Conservation (phyloP, 2,329 filamentous ascomycete species). For the Colletotrichum tofieldiae region DNA sequence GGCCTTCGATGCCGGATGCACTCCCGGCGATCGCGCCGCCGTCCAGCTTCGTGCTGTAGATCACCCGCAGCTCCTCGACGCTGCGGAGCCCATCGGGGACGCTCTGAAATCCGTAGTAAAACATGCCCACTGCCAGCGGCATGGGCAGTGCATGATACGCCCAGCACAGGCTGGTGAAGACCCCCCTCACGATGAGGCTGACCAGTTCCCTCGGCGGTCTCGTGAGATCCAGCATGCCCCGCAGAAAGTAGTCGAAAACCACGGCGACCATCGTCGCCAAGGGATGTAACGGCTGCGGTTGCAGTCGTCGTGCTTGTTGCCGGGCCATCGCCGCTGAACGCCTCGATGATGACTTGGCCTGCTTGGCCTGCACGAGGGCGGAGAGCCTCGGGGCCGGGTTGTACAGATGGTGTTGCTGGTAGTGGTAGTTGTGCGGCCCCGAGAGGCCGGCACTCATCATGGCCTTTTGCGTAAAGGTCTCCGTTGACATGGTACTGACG, state of each 20-base stretch:
- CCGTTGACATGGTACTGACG: conserved; percentile 37
- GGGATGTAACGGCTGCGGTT: conserved; percentile 31
- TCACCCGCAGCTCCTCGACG: conserved; percentile 33
- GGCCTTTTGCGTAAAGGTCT: conserved; percentile 39
- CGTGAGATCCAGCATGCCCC: conserved; percentile 37
- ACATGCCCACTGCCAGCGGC: conserved; percentile 35
- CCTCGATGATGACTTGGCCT: conserved; percentile 27
- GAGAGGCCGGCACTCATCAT: conserved; percentile 39
- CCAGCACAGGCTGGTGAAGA: conserved; percentile 36
- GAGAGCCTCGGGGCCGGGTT: conserved; percentile 39
- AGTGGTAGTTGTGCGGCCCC: conserved; percentile 40
- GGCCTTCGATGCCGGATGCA: conserved; percentile 33
- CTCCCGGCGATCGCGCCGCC: neutral
- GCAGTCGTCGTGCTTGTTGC: conserved; percentile 29
- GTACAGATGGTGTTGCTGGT: conserved; percentile 35
- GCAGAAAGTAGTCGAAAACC: conserved; percentile 34
- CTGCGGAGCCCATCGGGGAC: conserved; percentile 29
- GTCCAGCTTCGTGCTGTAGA: conserved; percentile 12
- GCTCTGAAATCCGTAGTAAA: conserved; percentile 40
- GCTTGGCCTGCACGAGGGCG: conserved; percentile 35
- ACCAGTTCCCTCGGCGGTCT: conserved; percentile 35
- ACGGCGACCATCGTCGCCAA: conserved; percentile 31
- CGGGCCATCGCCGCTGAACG: conserved; percentile 25
- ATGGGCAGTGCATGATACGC: conserved; percentile 37
- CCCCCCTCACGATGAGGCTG: conserved; percentile 25